A percentile compares a stretch with the other conserved stretches of the same genome.
phyloP scores from a whole-genome alignment of 495 filamentous ascomycete genomes.

The Arthonia radiata region DNA sequence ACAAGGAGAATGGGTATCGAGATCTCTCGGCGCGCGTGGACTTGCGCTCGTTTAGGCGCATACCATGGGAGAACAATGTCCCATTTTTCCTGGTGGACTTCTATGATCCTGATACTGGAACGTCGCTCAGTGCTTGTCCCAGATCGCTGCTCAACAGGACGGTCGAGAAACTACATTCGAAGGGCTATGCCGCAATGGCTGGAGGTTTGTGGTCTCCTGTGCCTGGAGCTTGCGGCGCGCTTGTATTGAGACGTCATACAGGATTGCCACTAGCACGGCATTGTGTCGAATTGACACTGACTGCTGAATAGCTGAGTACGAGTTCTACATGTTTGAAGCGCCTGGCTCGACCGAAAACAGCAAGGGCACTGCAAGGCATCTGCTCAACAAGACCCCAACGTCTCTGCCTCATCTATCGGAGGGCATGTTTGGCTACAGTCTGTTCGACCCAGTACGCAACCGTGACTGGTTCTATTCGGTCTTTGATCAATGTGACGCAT shows the following conservation, averaged over 20 bases:
- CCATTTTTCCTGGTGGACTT: constrained; percentile 90
- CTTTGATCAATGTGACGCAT: constrained; percentile 58
- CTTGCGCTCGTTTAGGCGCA: constrained; percentile 55
- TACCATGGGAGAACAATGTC: constrained; percentile 84
- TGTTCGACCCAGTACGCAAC: constrained; percentile 81
- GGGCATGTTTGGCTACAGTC: constrained; percentile 94
- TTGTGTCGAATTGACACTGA: too few species aligned
- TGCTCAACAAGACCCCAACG: constrained; percentile 45
- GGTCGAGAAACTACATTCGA: constrained; percentile 35
- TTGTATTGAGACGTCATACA: too few species aligned
- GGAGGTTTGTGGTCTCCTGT: too few species aligned
- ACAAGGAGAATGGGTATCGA: constrained; percentile 77
- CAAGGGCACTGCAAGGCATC: constrained; percentile 49
- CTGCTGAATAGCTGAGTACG: constrained; percentile 93
- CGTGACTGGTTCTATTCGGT: constrained; percentile 86
- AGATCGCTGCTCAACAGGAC: constrained; percentile 45
- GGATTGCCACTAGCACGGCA: too few species aligned
- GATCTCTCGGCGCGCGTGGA: constrained; percentile 75
- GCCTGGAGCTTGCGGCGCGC: too few species aligned
- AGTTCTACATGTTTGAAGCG: constrained; percentile 82
- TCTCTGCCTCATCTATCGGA: constrained; percentile 59
- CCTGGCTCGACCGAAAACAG: constrained; percentile 27
- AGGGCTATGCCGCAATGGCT: constrained; percentile 65
- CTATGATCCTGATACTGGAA: constrained; percentile 41
- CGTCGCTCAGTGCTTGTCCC: constrained; percentile 60